Evolutionary conservation across 2,329 filamentous ascomycete species (phyloP).

Genomic region (Cladosporium sp.): DNA sequence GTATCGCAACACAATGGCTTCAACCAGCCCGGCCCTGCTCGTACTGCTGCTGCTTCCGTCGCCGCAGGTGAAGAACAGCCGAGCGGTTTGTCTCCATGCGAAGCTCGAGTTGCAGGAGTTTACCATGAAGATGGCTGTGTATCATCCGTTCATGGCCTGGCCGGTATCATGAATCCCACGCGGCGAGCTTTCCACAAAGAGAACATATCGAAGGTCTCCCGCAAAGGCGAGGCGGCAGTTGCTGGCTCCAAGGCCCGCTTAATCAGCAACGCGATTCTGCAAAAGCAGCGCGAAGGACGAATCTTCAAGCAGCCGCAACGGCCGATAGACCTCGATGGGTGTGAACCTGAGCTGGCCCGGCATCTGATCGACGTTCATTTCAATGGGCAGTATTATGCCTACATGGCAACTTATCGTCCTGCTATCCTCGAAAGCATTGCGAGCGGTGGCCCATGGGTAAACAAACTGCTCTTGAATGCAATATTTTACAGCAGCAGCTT

Average conservation of each 20-base stretch:
- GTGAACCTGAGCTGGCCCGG: neutral
- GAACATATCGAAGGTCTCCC: neutral
- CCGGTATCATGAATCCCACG: neutral
- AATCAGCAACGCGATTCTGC: neutral
- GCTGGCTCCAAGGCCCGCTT: neutral
- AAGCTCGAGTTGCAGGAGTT: neutral
- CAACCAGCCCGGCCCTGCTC: neutral
- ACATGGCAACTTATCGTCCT: neutral
- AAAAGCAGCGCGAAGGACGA: neutral
- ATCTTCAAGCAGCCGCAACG: neutral
- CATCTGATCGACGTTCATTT: neutral
- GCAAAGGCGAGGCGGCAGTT: neutral
- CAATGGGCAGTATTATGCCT: neutral
- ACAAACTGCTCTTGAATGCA: neutral
- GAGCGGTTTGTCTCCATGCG: neutral
- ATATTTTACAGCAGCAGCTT: neutral
- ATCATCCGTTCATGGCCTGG: neutral
- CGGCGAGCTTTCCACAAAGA: neutral
- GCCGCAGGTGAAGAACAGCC: neutral
- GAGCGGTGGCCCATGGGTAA: neutral
- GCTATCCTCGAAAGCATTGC: neutral
- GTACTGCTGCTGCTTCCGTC: no score
- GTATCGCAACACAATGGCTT: neutral
- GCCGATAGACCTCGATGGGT: neutral
- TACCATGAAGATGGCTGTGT: neutral